These are phyloP conservation scores for Austropuccinia psidii DNA, from an alignment of 1,284 basidiomycete genomes.

Conservation along the genomic window DNA sequence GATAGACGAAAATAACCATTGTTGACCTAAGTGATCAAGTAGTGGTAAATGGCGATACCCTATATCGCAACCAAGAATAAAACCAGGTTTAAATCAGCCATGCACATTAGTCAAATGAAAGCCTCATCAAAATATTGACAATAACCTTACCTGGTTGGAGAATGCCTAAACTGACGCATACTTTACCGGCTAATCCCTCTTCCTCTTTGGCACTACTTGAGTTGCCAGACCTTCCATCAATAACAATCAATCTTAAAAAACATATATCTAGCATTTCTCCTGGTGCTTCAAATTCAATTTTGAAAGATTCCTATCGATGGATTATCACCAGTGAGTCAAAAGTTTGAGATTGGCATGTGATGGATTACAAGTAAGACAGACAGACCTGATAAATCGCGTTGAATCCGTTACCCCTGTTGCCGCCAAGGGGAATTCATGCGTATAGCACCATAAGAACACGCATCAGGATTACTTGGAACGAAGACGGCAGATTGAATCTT, in stretches of 20 bases:
- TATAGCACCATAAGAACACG: background rate
- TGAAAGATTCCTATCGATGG: slow-evolving; percentile 23
- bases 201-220: slow-evolving; percentile 9
- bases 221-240: background rate
- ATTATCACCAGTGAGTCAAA: too few species aligned
- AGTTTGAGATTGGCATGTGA: background rate
- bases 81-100: background rate
- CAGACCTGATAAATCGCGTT: slow-evolving; percentile 31
- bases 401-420: slow-evolving; percentile 30
- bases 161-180: slow-evolving; percentile 6
- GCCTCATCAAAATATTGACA: background rate
- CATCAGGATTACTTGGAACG: background rate
- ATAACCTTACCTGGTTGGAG: background rate
- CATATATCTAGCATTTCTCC: slow-evolving; percentile 30
- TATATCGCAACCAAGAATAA: slow-evolving; percentile 44
- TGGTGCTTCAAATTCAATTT: slow-evolving; percentile 16
- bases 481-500: background rate
- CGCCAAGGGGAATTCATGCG: too few species aligned
- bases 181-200: slow-evolving; percentile 15
- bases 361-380: background rate
- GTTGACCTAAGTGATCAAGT: slow-evolving; percentile 69
- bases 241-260: slow-evolving; percentile 26
- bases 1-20: slow-evolving; percentile 78
- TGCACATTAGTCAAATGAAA: background rate
- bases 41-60: slow-evolving; percentile 81